Evolutionary conservation across 2,329 filamentous ascomycete genomes (phyloP), one percentile per base, ranked within the genome.

Genomic region (Fusarium tupiense): DNA sequence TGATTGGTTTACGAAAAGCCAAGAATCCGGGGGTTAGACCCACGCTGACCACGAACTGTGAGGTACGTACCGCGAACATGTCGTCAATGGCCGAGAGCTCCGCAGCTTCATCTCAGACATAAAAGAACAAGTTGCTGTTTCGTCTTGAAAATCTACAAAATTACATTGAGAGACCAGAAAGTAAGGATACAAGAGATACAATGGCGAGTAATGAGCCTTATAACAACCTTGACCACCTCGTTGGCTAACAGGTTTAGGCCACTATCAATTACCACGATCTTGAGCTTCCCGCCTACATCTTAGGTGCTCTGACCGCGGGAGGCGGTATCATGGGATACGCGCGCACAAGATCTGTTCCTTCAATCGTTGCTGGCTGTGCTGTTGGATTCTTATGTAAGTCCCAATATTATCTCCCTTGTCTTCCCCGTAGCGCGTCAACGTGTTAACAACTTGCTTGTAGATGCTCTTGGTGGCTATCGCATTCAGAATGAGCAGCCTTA

Each of bases 251-350:
- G 54, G 20, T 56, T 29, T 37, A 74, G 72, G 64, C 72, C 35
- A 61, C 64, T 20, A 26, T 59, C 53, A 74, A 69, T 69, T 71
- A 66, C 52, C 72, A 75, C 54, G 71, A 73, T 53, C 79, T 83
- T 52, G 80, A 83, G 65, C 88, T 85, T 79, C 91, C 94, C 80
- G 94, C 96, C 73, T 94, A 92, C 83, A 82, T 93, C 79, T 91
- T 98, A 79, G 94, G 93, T 70, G 88, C 91, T 73, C 88, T 98
- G 67, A 98, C 95, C 67, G 94, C 95, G 59, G 88, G 92, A 65
- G 96, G 96, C 78, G 96, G 96, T 74, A 92, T 94, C 69, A 93
- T 93, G 80, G 96, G 96, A 80, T 99, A 94, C 84, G 87, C 92
- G 50, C 91, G 92, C 81, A 96, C 95, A 2, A 90, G 94, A 67